Evolutionary conservation across 805 yeast genomes (phyloP), one percentile per base, ranked within the genome.

Genomic region (Ogataea degrootiae): DNA sequence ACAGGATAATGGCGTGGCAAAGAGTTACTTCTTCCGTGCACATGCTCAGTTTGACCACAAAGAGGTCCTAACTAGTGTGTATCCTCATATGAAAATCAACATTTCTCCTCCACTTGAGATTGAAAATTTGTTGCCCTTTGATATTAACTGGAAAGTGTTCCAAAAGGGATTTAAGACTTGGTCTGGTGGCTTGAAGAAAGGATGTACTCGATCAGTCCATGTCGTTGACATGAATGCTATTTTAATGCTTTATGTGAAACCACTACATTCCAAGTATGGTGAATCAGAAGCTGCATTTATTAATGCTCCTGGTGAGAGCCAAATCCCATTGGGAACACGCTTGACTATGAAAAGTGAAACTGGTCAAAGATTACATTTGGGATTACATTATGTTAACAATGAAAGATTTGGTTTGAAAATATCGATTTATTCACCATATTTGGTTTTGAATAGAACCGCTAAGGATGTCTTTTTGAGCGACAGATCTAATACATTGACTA

Each of bases 21-120:
- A 53, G 26, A 60, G 55, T 60, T 50, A 71, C 62, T 84, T 76
- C 57, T 84, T 87, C 67, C 92, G 86, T 54, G 85, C 85, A 0
- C 85, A 79, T 54, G 89, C 92, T 1, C 65, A 70, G 40, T 85
- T 67, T 63, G 80, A 85, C 52, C 62, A 69, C 16, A 72, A 76
- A n/a, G 95, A 87, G 52, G 90, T 89, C 0, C 68, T 90, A 23
- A 76, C 87, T 0, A 72, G 75, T 48, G 75, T 87, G 1, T 95
- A 88, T 59, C 99, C 99, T 0, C 94, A 87, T 57, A 76, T 92
- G 87, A 76, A 73, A 8, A 68, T 94, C 22, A 75, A 82, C 4
- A 68, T 94, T 6, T 81, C 94, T 0, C 88, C 98, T 0, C 98
- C 99, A 0, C 67, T 94, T 41, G 87, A 87, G 55, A 73, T 94